Conservation (phyloP, 2,329 filamentous ascomycete species). For the Aspergillus aculeatus region DNA sequence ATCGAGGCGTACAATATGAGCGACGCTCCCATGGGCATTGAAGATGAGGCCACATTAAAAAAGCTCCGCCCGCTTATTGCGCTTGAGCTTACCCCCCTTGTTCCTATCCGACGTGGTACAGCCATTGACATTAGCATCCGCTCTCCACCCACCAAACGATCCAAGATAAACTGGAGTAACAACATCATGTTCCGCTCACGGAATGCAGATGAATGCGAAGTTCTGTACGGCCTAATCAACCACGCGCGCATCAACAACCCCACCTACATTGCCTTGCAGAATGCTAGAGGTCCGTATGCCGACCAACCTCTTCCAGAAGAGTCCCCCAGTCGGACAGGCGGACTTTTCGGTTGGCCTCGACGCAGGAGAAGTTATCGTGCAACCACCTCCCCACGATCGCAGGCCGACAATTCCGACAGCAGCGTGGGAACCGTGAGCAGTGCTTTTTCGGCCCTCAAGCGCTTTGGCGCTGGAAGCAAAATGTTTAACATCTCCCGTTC, state of each 20-base stretch:
- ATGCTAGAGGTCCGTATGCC: conserved; percentile 62
- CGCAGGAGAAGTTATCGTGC: conserved; percentile 57
- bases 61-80: conserved; percentile 57
- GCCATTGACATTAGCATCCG: conserved; percentile 91
- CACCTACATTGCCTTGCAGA: conserved; percentile 76
- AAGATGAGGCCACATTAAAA: conserved; percentile 20
- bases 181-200: conserved; percentile 90
- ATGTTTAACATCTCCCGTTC: conserved; percentile 82
- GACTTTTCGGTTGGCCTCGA: conserved; percentile 53
- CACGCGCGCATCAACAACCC: conserved; percentile 87
- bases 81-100: conserved; percentile 85
- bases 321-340: conserved; percentile 40
- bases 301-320: conserved; percentile 55
- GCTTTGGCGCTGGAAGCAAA: conserved; percentile 69
- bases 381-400: conserved; percentile 55
- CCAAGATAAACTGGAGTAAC: conserved; percentile 65
- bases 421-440: conserved; percentile 74
- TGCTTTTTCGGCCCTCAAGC: conserved; percentile 73
- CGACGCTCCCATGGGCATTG: conserved; percentile 33
- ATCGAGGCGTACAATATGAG: conserved; percentile 63
- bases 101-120: conserved; percentile 85
- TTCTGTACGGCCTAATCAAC: conserved; percentile 83
- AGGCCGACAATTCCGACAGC: conserved; percentile 66
- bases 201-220: conserved; percentile 72
- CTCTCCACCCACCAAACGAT: conserved; percentile 74